phyloP scores from a whole-genome alignment of 2,329 filamentous ascomycete species.

The Zarea fungicola region DNA sequence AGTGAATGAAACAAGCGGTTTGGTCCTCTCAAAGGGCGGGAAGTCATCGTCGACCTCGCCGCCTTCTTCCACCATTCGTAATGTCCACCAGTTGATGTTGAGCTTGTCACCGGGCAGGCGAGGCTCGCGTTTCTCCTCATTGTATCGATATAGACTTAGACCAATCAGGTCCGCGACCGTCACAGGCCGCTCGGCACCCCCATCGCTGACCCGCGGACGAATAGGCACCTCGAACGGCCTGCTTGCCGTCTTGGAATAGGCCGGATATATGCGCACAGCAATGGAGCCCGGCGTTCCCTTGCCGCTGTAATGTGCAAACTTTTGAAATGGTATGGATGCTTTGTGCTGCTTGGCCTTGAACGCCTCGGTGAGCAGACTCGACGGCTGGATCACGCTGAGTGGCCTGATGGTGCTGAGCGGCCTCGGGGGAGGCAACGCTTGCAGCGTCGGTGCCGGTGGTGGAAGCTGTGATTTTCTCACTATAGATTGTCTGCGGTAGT shows the following conservation, averaged over 20 bases:
- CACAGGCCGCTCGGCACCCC: constrained; percentile 54
- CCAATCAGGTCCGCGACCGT: constrained; percentile 79
- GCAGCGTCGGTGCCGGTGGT: constrained; percentile 51
- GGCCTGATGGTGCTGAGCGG: constrained; percentile 60
- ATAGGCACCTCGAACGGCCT: constrained; percentile 69
- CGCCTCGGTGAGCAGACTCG: constrained; percentile 65
- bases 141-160: constrained; percentile 70
- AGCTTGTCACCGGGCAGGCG: constrained; percentile 58
- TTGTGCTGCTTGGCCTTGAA: constrained; percentile 67
- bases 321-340: constrained; percentile 66
- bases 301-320: constrained; percentile 70
- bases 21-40: constrained; percentile 68
- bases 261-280: constrained; percentile 70
- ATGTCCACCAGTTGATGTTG: constrained; percentile 76
- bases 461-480: constrained; percentile 56
- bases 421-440: constrained; percentile 65
- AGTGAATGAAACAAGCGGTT: constrained; percentile 71
- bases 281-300: constrained; percentile 74
- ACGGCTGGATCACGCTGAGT: constrained; percentile 62
- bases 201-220: constrained; percentile 62
- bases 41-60: constrained; percentile 85
- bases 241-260: constrained; percentile 60
- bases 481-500: constrained; percentile 57
- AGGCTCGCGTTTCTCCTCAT: constrained; percentile 69
- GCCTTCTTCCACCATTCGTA: constrained; percentile 79